A percentile compares a stretch with the other conserved stretches of the same genome.
Evolutionary conservation across 1,284 basidiomycete species (phyloP).

Genomic region (Ganoderma lingzhi): DNA sequence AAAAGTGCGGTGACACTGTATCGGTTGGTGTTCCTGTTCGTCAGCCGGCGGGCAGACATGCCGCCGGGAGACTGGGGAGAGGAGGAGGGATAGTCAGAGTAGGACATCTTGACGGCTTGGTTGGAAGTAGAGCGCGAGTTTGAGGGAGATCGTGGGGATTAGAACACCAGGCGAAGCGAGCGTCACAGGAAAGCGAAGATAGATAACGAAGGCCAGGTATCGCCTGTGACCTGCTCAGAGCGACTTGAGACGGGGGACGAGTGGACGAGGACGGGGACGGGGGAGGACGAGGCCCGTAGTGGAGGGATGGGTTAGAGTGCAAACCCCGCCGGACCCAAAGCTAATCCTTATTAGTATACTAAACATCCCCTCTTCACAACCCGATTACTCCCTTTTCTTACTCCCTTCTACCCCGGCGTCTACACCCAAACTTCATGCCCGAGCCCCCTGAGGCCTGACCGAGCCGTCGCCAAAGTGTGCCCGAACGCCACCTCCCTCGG

Average conservation of each 20-base stretch:
- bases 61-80: conserved; percentile 60
- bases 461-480: too few species aligned
- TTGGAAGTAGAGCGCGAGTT: conserved; percentile 18
- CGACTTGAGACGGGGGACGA: conserved; percentile 24
- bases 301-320: conserved; percentile 13
- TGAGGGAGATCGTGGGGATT: conserved; percentile 25
- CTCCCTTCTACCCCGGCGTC: conserved; percentile 2
- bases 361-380: conserved; percentile 11
- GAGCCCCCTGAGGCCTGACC: neutral
- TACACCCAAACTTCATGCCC: neutral
- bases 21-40: conserved; percentile 94
- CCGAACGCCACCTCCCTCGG: neutral
- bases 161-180: conserved; percentile 30
- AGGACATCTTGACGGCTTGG: conserved; percentile 45
- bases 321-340: neutral
- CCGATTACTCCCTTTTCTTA: conserved; percentile 2
- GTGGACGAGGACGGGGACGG: conserved; percentile 15
- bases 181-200: conserved; percentile 32
- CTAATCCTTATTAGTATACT: neutral
- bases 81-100: conserved; percentile 59
- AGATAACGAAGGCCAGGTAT: conserved; percentile 33
- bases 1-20: conserved; percentile 97
- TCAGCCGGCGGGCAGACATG: conserved; percentile 75
- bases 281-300: conserved; percentile 11
- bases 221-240: conserved; percentile 37